Percentiles rank a stretch among this genome's conserved stretches.
phyloP scores from a whole-genome alignment of 2,329 filamentous ascomycete species.

The Sphaerostilbella broomeana region DNA sequence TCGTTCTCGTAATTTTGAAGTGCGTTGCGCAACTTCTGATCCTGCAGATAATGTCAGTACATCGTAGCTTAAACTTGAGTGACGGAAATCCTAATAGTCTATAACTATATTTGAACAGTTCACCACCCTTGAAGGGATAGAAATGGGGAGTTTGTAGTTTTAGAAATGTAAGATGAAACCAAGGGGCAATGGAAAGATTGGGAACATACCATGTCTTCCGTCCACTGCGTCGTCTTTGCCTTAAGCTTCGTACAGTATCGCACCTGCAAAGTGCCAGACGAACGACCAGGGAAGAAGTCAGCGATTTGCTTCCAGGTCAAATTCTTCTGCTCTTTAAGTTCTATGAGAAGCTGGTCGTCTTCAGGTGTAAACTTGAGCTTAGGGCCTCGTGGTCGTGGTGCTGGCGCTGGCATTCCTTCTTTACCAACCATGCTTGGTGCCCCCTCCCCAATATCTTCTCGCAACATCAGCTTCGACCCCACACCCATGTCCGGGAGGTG shows the following conservation, averaged over 20 bases:
- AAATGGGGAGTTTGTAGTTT: too few species aligned
- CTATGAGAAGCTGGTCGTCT: constrained; percentile 80
- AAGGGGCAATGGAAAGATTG: constrained; percentile 14
- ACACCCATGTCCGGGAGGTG: constrained; percentile 68
- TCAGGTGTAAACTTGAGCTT: constrained; percentile 93
- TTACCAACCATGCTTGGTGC: constrained; percentile 83
- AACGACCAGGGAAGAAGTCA: constrained; percentile 88
- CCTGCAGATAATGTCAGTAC: constrained; percentile 40
- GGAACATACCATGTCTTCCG: constrained; percentile 74
- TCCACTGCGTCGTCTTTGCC: constrained; percentile 90
- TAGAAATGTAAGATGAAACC: neutral
- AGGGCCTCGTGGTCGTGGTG: constrained; percentile 71
- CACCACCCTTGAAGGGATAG: too few species aligned
- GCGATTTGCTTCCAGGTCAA: constrained; percentile 97
- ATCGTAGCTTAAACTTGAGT: rapidly evolving
- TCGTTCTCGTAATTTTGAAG: constrained; percentile 84
- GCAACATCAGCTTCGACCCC: constrained; percentile 60
- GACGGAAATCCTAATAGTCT: too few species aligned
- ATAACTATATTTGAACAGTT: too few species aligned
- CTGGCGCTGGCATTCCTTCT: constrained; percentile 79
- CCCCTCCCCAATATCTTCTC: constrained; percentile 49
- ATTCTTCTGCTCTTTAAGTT: constrained; percentile 90
- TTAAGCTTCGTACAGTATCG: constrained; percentile 94
- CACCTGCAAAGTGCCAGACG: constrained; percentile 85
- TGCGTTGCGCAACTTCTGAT: constrained; percentile 68